Evolutionary conservation across 2,329 filamentous ascomycete species (phyloP).

Genomic region (Hawksworthiomyces lignivorus): DNA sequence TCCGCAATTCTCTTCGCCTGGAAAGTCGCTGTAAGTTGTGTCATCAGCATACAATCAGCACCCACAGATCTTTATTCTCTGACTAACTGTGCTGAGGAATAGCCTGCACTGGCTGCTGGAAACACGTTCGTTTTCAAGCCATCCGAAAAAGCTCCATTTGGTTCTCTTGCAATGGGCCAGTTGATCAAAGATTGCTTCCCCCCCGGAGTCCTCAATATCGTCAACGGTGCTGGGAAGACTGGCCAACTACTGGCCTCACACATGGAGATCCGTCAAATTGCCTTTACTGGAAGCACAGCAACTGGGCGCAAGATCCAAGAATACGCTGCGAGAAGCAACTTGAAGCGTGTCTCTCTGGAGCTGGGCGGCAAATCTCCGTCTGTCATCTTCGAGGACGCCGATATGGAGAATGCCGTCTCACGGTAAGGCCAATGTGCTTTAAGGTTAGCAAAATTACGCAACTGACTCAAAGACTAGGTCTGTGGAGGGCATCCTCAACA

Average conservation of each 20-base stretch:
- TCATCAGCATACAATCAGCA: no score
- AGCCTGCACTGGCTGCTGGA: conserved; percentile 1
- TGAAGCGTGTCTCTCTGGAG: conserved; percentile 63
- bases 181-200: conserved; percentile 1
- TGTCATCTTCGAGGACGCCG: conserved; percentile 54
- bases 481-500: no score
- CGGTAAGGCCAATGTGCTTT: no score
- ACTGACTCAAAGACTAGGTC: no score
- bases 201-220: conserved; percentile 27
- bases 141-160: conserved; percentile 1
- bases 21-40: not conserved
- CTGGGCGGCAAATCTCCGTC: conserved; percentile 59
- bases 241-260: conserved; percentile 10
- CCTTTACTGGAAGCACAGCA: conserved; percentile 58
- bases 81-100: not conserved
- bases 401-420: conserved; percentile 54
- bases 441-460: no score
- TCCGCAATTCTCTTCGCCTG: no score
- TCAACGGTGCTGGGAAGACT: conserved; percentile 28
- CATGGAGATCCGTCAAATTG: conserved; percentile 48
- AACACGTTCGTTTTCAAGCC: conserved; percentile 1
- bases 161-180: not conserved
- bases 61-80: no score
- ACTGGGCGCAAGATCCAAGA: conserved; percentile 59
- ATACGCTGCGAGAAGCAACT: conserved; percentile 51